phyloP scores from a whole-genome alignment of 208 protist genomes.

The Phytomonas francai region DNA sequence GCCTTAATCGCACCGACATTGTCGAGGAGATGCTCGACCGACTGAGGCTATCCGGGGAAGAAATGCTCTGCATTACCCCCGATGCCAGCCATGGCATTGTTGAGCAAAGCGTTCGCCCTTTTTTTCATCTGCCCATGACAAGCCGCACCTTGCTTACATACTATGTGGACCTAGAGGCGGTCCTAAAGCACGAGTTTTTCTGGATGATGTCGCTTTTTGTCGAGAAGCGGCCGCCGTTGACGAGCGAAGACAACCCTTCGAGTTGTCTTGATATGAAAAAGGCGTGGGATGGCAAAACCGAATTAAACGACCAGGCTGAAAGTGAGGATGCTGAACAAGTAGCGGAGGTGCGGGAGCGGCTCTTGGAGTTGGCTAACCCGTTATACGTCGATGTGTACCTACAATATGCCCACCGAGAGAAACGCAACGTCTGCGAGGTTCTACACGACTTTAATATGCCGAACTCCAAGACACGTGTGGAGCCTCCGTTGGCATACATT shows the following conservation, averaged over 20 bases:
- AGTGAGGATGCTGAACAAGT: slow-evolving; percentile 15
- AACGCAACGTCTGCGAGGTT: slow-evolving; percentile 85
- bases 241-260: neutral
- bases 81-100: slow-evolving; percentile 39
- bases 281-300: neutral
- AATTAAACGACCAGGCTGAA: slow-evolving; percentile 6
- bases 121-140: slow-evolving; percentile 41
- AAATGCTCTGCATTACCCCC: slow-evolving; percentile 37
- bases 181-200: slow-evolving; percentile 62
- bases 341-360: slow-evolving; percentile 38
- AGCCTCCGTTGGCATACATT: slow-evolving; percentile 42
- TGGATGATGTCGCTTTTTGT: slow-evolving; percentile 66
- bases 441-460: slow-evolving; percentile 58
- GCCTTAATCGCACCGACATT: slow-evolving; percentile 32
- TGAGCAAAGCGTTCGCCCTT: slow-evolving; percentile 35
- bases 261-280: neutral
- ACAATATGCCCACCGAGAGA: slow-evolving; percentile 76
- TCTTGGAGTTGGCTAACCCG: slow-evolving; percentile 62
- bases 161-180: slow-evolving; percentile 80
- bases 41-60: slow-evolving; percentile 26
- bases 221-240: slow-evolving; percentile 1
- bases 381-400: slow-evolving; percentile 60
- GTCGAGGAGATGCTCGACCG: slow-evolving; percentile 47
- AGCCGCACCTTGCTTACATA: slow-evolving; percentile 38
- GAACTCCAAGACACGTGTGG: slow-evolving; percentile 11